Conservation (phyloP, 257 asterid genomes). For the Cinchona pubescens region DNA sequence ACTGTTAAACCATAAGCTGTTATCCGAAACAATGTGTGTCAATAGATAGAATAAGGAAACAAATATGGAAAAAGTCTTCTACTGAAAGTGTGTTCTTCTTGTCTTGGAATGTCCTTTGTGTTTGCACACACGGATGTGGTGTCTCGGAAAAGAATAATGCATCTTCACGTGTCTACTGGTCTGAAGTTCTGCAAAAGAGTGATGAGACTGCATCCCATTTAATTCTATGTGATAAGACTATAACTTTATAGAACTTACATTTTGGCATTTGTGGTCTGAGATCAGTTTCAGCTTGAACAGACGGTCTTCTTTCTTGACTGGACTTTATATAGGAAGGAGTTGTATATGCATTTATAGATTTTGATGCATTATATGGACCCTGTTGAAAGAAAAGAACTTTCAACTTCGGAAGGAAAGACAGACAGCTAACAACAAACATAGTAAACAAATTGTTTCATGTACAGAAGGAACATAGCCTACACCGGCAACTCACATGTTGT, state of each 20-base stretch:
- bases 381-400: background rate
- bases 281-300: background rate
- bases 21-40: no score
- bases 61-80: no score
- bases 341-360: background rate
- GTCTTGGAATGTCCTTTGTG: background rate
- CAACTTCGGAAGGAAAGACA: background rate
- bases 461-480: background rate
- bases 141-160: background rate
- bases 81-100: background rate
- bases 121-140: background rate
- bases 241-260: background rate
- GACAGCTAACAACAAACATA: background rate
- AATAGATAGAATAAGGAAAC: no score
- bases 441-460: background rate
- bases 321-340: background rate
- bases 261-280: background rate
- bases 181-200: background rate
- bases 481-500: background rate
- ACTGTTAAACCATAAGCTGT: no score
- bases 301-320: background rate
- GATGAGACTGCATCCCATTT: background rate
- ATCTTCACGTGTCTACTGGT: no score
- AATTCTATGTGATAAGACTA: background rate
- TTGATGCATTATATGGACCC: background rate